phyloP scores from a whole-genome alignment of 345 rosid species.

The Euphorbia lathyris region DNA sequence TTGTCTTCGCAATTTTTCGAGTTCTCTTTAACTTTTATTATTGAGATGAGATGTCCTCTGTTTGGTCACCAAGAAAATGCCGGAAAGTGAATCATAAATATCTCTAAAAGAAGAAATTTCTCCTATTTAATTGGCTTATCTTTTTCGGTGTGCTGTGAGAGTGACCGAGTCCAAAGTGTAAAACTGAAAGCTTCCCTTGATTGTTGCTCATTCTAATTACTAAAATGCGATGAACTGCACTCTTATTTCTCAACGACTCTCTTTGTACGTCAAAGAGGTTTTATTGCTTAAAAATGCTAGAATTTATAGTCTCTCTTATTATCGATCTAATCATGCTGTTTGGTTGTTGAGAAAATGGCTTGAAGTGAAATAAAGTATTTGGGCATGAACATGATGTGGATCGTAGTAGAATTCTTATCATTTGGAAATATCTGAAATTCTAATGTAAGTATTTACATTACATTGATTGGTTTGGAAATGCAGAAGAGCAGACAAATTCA shows the following conservation, averaged over 20 bases:
- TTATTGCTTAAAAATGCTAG: too few relatives aligned
- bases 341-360: not conserved
- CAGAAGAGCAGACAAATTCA: not conserved
- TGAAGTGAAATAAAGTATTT: not conserved
- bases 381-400: not conserved
- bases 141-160: not conserved
- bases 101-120: not conserved
- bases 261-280: too few relatives aligned
- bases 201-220: not conserved
- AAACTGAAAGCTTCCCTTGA: not conserved
- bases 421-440: not conserved
- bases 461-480: not conserved
- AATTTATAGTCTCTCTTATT: too few relatives aligned
- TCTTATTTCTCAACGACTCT: not conserved
- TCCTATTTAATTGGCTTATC: not conserved
- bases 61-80: constrained; percentile 9
- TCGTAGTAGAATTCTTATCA: not conserved
- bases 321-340: not conserved
- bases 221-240: not conserved
- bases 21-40: too few relatives aligned
- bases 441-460: not conserved
- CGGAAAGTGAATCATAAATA: not conserved
- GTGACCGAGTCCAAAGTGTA: not conserved
- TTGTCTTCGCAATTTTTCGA: not conserved
- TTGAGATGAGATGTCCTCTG: not conserved